Conservation (phyloP, 1,139 yeast genomes). For the Debaryomyces fabryi region DNA sequence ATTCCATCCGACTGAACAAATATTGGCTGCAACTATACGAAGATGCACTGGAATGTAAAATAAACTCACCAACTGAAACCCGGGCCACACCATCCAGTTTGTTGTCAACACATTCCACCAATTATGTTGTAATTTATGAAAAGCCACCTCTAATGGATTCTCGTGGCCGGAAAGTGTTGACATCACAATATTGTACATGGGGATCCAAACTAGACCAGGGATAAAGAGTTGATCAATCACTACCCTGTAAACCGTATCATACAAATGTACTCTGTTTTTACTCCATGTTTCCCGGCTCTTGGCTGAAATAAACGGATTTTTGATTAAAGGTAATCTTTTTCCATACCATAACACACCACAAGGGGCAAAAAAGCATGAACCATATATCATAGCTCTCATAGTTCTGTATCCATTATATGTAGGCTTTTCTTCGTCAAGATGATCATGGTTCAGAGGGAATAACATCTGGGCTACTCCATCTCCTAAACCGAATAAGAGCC, state of each 20-base stretch:
- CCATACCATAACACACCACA: slow-evolving; percentile 73
- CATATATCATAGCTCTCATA: slow-evolving; percentile 68
- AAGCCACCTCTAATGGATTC: slow-evolving; percentile 37
- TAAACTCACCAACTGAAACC: slow-evolving; percentile 42
- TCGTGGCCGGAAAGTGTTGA: slow-evolving; percentile 40
- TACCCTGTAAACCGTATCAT: slow-evolving; percentile 41
- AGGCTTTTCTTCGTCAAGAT: slow-evolving; percentile 22
- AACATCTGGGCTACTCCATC: slow-evolving; percentile 70
- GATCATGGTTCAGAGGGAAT: slow-evolving; percentile 39
- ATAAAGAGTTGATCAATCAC: slow-evolving; percentile 39
- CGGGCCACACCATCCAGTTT: slow-evolving; percentile 50
- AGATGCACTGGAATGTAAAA: slow-evolving; percentile 45
- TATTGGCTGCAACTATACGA: slow-evolving; percentile 41
- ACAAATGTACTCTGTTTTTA: slow-evolving; percentile 24
- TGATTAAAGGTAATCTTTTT: slow-evolving; percentile 51
- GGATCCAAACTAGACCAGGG: slow-evolving; percentile 46
- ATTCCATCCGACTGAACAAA: slow-evolving; percentile 51
- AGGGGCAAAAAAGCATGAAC: slow-evolving; percentile 77
- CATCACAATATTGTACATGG: slow-evolving; percentile 48
- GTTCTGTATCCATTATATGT: slow-evolving; percentile 50
- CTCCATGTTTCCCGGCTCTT: slow-evolving; percentile 15
- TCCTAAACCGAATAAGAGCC: slow-evolving; percentile 71
- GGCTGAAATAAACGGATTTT: slow-evolving; percentile 39
- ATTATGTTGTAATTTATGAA: slow-evolving; percentile 37
- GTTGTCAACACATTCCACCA: slow-evolving; percentile 49